Evolutionary conservation across 179 eudicot species (phyloP), one percentile per base, ranked within the genome.

Genomic region (Beta corolliflora): DNA sequence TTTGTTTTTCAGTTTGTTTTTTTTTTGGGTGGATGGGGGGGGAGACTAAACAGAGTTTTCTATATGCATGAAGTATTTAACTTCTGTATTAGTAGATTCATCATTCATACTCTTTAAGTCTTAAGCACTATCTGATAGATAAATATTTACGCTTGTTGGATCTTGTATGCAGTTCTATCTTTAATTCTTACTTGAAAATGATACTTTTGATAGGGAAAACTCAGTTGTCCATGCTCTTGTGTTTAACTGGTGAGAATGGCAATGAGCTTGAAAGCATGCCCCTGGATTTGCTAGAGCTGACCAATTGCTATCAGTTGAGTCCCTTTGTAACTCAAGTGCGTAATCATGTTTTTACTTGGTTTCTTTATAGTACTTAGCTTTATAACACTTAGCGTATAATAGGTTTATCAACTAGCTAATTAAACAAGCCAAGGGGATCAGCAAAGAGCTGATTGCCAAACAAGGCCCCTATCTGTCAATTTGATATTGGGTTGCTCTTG

Each of bases 311-410:
- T 89, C 90, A 92, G 85, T 88, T 94, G 92, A 88, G 80, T 87
- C 85, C 88, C 73, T 94, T 92, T 81, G 84, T 87, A 36, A 88
- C 99, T 73, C 87, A 92, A 89, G 98, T 94, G 83, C 82, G 97
- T 90, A 80, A 79, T 78, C 71, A n/a, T 74, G 64, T 84, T 69
- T 46, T 83, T 80, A 67, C 46, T 7, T 46, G 66, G 13, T 68
- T 80, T 68, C 65, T 80, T 44, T 46, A 4, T 58, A 2, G 60
- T 61, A 50, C 36, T 60, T n/a, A n/a, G n/a, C n/a, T n/a, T n/a
- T n/a, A n/a, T n/a, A n/a, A n/a, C n/a, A n/a, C n/a, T n/a, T n/a
- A n/a, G n/a, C n/a, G n/a, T n/a, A n/a, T n/a, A n/a, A n/a, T n/a
- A n/a, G n/a, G n/a, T n/a, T n/a, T n/a, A n/a, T n/a, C n/a, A n/a